These are phyloP conservation scores for Cyberlindnera xylosilytica DNA, from an alignment of 805 yeast genomes.

Conservation along the genomic window DNA sequence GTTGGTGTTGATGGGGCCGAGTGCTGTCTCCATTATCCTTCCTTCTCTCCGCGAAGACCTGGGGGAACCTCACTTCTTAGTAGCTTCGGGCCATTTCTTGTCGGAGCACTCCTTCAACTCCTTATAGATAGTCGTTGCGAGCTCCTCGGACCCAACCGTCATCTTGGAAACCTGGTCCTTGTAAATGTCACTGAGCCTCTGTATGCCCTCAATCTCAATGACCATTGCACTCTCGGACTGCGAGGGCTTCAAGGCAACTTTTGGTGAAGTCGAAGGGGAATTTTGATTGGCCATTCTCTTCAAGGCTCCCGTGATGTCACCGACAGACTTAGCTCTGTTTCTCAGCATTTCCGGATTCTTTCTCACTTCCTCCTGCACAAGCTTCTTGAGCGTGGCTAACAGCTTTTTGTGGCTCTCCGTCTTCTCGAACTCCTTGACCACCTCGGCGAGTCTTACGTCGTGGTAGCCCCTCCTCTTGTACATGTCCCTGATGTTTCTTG, in stretches of 20 bases:
- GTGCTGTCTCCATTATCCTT: too few relatives aligned
- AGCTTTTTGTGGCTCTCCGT: slow-evolving; percentile 18
- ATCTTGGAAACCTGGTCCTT: slow-evolving; percentile 20
- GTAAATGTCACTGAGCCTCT: slow-evolving; percentile 10
- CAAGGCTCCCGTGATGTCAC: slow-evolving; percentile 22
- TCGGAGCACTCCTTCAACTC: slow-evolving; percentile 9
- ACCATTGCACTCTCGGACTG: neutral
- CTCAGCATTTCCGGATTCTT: slow-evolving; percentile 23
- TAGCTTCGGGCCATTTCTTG: too few relatives aligned
- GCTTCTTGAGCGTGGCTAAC: slow-evolving; percentile 11
- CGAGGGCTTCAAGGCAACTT: too few relatives aligned
- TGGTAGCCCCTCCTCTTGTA: slow-evolving; percentile 23
- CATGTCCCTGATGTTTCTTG: neutral
- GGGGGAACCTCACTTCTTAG: too few relatives aligned
- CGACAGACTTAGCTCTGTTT: slow-evolving; percentile 26
- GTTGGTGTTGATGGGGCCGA: too few relatives aligned
- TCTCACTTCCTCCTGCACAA: slow-evolving; percentile 16
- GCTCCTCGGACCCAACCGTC: slow-evolving; percentile 15
- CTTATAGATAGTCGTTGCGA: slow-evolving; percentile 9
- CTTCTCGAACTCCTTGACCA: slow-evolving; percentile 17
- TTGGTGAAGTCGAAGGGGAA: too few relatives aligned
- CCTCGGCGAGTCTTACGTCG: slow-evolving; percentile 18
- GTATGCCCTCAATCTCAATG: neutral
- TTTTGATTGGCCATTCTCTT: slow-evolving; percentile 8
- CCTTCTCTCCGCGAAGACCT: too few relatives aligned